These are phyloP conservation scores for Trichocladium uniseriatum DNA, from an alignment of 495 filamentous ascomycete species.

Conservation along the genomic window DNA sequence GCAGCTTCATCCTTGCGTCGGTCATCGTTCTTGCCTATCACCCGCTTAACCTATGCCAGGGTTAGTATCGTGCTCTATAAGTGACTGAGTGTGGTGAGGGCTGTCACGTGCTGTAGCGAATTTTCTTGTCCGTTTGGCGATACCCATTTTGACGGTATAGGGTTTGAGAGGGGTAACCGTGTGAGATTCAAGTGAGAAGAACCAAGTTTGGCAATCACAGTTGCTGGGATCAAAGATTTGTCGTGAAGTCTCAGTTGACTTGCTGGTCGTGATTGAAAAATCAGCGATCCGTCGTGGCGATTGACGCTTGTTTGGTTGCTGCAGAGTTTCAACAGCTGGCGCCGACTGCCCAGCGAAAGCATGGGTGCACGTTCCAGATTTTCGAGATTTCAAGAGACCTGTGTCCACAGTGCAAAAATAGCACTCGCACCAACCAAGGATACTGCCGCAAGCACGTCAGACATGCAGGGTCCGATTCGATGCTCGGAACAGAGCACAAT, in stretches of 20 bases:
- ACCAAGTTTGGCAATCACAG: too few species aligned
- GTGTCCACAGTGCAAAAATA: conserved; percentile 5
- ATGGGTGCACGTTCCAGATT: neutral
- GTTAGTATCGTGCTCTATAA: conserved; percentile 9
- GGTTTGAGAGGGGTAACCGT: neutral
- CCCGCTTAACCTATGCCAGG: conserved; percentile 45
- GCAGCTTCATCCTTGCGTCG: conserved; percentile 51
- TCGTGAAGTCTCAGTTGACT: neutral
- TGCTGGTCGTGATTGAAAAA: neutral
- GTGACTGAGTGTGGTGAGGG: neutral
- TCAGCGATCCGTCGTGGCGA: neutral
- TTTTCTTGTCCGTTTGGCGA: conserved; percentile 26
- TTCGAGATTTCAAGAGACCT: conserved; percentile 4
- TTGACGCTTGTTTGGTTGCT: neutral
- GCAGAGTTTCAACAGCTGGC: conserved; percentile 2
- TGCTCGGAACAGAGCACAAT: too few species aligned
- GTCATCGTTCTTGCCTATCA: conserved; percentile 54
- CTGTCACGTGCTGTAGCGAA: conserved; percentile 24
- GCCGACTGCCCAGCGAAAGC: neutral
- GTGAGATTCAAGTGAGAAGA: neutral
- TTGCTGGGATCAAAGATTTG: neutral
- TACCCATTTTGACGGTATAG: conserved; percentile 20
- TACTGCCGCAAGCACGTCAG: conserved; percentile 1
- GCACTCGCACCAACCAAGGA: neutral
- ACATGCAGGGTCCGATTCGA: conserved; percentile 1